These are phyloP conservation scores for Saccharomycopsis hybrid DNA, from an alignment of 1,139 yeast genomes.

Conservation along the genomic window DNA sequence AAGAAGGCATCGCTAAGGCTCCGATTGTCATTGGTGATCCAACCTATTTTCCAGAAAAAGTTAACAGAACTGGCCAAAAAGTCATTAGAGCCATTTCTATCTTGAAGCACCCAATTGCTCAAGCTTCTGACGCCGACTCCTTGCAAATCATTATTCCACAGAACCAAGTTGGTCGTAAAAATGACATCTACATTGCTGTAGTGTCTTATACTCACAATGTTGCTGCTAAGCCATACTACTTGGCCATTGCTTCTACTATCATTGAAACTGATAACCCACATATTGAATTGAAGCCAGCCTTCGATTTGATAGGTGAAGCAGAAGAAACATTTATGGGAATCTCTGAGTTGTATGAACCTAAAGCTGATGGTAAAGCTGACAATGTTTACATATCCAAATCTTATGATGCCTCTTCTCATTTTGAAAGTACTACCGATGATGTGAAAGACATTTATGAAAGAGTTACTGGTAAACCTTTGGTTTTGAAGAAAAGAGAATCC, in stretches of 20 bases:
- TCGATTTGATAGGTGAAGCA: conserved; percentile 72
- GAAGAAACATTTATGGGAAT: conserved; percentile 93
- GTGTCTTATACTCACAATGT: conserved; percentile 89
- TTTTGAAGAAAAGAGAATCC: conserved; percentile 62
- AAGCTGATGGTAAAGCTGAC: conserved; percentile 72
- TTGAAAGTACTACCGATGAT: conserved; percentile 94
- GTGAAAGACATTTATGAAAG: conserved; percentile 90
- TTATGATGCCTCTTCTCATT: conserved; percentile 92
- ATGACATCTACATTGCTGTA: conserved; percentile 91
- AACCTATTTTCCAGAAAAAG: conserved; percentile 91
- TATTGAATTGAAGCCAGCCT: conserved; percentile 88
- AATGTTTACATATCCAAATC: conserved; percentile 80
- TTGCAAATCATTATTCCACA: conserved; percentile 94
- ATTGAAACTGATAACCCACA: conserved; percentile 84
- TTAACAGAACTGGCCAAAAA: conserved; percentile 73
- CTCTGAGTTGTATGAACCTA: conserved; percentile 86
- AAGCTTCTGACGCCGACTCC: conserved; percentile 79
- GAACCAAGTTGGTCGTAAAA: conserved; percentile 87
- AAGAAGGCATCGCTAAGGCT: conserved; percentile 87
- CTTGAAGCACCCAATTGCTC: conserved; percentile 83
- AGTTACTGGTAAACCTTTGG: conserved; percentile 87
- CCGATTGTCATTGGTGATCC: conserved; percentile 97
- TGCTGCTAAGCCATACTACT: conserved; percentile 79
- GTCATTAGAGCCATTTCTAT: conserved; percentile 95
- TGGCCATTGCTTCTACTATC: conserved; percentile 91